phyloP scores from a whole-genome alignment of 192 early-diverging fungal species.

The Coemansia biformis region DNA sequence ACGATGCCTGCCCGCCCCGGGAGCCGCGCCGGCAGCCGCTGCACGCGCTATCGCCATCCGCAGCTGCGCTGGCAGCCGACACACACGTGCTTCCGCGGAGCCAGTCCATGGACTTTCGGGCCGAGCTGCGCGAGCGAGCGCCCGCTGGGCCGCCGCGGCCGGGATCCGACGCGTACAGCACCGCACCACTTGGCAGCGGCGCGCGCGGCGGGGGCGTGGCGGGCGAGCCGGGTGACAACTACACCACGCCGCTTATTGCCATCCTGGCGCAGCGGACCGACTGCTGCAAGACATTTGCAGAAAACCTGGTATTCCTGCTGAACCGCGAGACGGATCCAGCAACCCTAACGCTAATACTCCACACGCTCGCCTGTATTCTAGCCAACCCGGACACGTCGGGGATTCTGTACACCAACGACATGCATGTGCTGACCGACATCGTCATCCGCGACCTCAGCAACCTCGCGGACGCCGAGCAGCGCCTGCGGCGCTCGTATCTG shows the following conservation, averaged over 20 bases:
- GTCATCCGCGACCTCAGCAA: conserved; percentile 76
- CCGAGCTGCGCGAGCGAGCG: neutral
- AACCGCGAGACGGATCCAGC: conserved; percentile 72
- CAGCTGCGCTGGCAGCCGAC: conserved; percentile 10
- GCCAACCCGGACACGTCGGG: conserved; percentile 54
- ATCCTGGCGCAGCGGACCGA: conserved; percentile 35
- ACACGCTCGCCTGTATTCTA: conserved; percentile 69
- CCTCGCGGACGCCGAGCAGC: conserved; percentile 61
- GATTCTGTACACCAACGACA: conserved; percentile 92
- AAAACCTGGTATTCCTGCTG: conserved; percentile 87
- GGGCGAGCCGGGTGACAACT: no score
- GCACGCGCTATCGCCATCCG: conserved; percentile 2
- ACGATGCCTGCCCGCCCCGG: neutral
- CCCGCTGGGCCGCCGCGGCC: neutral
- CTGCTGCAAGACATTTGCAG: conserved; percentile 73
- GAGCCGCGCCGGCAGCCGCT: neutral
- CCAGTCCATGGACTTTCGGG: conserved; percentile 39
- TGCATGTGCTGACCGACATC: conserved; percentile 81
- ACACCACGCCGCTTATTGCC: neutral
- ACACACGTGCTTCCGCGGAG: conserved; percentile 23
- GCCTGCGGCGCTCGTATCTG: conserved; percentile 65
- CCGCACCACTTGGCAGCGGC: neutral
- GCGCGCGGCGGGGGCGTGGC: neutral
- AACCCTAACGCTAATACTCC: conserved; percentile 53
- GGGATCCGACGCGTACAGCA: neutral